Percentiles rank a stretch among this genome's conserved stretches.
These are phyloP conservation scores for Coprinopsis marcescibilis DNA, from an alignment of 768 basidiomycete genomes.

Conservation along the genomic window DNA sequence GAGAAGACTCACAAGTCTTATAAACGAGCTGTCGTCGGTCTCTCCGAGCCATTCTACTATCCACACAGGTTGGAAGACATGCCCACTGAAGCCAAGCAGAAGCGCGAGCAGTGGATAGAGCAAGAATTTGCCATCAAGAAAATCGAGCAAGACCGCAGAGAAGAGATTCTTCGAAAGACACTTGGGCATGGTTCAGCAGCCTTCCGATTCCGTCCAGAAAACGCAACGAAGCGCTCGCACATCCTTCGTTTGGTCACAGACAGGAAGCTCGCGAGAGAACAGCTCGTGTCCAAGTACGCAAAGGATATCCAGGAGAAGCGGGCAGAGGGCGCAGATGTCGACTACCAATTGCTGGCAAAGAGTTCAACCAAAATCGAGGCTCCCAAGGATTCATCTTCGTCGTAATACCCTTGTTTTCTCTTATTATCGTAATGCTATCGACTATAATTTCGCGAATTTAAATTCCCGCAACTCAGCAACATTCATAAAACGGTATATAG, in stretches of 20 bases:
- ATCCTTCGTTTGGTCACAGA: constrained; percentile 39
- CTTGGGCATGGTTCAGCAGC: constrained; percentile 34
- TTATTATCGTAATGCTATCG: not conserved
- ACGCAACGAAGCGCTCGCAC: constrained; percentile 39
- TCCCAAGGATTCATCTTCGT: constrained; percentile 1
- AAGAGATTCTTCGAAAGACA: constrained; percentile 32
- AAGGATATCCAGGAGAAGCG: constrained; percentile 31
- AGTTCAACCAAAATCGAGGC: not conserved
- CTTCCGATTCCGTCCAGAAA: constrained; percentile 37
- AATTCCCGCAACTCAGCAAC: not conserved
- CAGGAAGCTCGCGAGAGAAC: constrained; percentile 35
- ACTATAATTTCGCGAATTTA: not conserved
- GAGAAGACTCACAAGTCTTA: constrained; percentile 52
- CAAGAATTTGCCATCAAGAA: constrained; percentile 48
- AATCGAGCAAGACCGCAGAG: constrained; percentile 29
- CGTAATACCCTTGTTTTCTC: not conserved
- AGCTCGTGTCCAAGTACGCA: constrained; percentile 29
- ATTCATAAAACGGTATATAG: not conserved
- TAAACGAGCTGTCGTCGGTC: constrained; percentile 89
- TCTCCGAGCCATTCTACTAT: constrained; percentile 92
- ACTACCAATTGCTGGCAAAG: not conserved
- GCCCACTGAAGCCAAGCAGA: constrained; percentile 44
- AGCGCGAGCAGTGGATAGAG: constrained; percentile 59
- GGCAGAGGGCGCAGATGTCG: constrained; percentile 20
- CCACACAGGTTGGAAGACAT: constrained; percentile 80